A percentile compares a stretch with the other conserved stretches of the same genome.
These are phyloP conservation scores for Hypoxylon sp. DNA, from an alignment of 2,329 filamentous ascomycete genomes.

Conservation along the genomic window DNA sequence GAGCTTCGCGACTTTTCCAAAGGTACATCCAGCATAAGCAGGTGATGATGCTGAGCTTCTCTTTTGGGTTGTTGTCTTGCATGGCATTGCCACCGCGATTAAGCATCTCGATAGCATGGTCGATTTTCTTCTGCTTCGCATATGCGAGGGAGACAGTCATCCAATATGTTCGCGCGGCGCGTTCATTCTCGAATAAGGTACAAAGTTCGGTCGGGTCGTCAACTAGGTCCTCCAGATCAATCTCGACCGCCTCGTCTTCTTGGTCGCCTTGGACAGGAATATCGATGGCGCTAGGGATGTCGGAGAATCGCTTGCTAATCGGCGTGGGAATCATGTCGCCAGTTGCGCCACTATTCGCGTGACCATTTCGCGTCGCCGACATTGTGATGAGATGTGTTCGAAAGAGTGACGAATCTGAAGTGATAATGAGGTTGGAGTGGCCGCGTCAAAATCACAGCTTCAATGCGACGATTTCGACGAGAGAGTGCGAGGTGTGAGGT, in stretches of 20 bases:
- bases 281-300: slow-evolving; percentile 76
- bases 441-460: neutral
- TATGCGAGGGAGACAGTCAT: slow-evolving; percentile 98
- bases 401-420: neutral
- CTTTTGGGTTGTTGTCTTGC: slow-evolving; percentile 79
- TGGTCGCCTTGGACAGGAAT: slow-evolving; percentile 75
- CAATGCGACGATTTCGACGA: slow-evolving; percentile 13
- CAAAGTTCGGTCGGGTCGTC: slow-evolving; percentile 97
- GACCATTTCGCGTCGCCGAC: slow-evolving; percentile 62
- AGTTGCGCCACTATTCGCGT: slow-evolving; percentile 61
- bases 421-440: neutral
- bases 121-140: slow-evolving; percentile 93
- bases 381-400: slow-evolving; percentile 52
- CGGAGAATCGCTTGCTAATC: slow-evolving; percentile 72
- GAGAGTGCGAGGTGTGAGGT: neutral
- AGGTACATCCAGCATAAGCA: slow-evolving; percentile 93
- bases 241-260: slow-evolving; percentile 85
- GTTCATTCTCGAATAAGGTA: slow-evolving; percentile 93
- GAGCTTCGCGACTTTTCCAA: slow-evolving; percentile 87
- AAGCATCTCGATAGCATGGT: slow-evolving; percentile 82
- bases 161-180: slow-evolving; percentile 93
- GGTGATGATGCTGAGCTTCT: slow-evolving; percentile 86
- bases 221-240: slow-evolving; percentile 89
- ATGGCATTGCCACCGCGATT: slow-evolving; percentile 81
- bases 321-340: slow-evolving; percentile 56